phyloP scores from a whole-genome alignment of 345 rosid genomes.

The Microthlaspi erraticum region DNA sequence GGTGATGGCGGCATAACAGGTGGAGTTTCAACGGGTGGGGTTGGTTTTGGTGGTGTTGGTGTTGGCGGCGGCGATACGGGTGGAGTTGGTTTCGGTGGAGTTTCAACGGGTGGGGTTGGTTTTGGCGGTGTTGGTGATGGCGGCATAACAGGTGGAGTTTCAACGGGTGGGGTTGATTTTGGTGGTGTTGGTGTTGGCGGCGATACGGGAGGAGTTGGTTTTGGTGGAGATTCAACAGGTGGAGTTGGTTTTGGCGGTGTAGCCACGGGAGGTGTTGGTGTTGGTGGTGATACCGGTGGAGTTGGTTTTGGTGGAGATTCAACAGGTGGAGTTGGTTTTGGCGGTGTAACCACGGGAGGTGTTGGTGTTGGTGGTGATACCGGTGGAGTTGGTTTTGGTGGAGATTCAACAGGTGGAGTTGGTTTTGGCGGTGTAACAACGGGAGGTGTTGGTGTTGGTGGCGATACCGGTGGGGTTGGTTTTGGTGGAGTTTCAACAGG shows the following conservation, averaged over 20 bases:
- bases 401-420: too few relatives aligned
- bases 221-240: neutral
- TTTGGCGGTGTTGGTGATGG: neutral
- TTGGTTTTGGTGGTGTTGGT: neutral
- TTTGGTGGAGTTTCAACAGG: neutral
- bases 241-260: neutral
- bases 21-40: too few relatives aligned
- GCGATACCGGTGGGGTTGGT: neutral
- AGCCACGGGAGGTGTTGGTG: conserved; percentile 11
- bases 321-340: too few relatives aligned
- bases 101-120: neutral
- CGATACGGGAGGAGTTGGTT: neutral
- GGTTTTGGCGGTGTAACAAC: neutral
- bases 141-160: neutral
- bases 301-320: neutral
- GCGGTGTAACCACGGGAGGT: neutral
- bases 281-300: conserved; percentile 8
- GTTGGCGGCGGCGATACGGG: neutral
- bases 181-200: neutral
- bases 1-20: too few relatives aligned
- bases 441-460: neutral
- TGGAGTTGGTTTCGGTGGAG: neutral
- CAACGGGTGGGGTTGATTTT: too few relatives aligned
- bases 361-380: neutral
- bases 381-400: conserved; percentile 27